phyloP scores from a whole-genome alignment of 2,329 filamentous ascomycete species.

The Phyllosticta citrichinensis region DNA sequence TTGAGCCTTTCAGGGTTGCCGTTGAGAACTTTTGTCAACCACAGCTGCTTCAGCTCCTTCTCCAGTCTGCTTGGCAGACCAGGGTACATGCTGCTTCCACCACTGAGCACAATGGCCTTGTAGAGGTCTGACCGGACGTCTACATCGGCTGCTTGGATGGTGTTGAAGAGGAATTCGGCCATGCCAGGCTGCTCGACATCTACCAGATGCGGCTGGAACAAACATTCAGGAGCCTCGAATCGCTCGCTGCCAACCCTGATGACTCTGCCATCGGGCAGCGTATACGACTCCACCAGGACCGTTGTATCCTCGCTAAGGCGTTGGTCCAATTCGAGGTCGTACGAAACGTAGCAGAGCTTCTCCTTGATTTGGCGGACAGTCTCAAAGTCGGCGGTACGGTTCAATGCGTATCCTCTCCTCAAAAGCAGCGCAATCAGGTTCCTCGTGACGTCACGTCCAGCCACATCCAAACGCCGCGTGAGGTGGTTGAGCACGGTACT shows the following conservation, averaged over 20 bases:
- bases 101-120: slow-evolving; percentile 94
- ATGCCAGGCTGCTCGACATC: slow-evolving; percentile 96
- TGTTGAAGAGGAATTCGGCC: slow-evolving; percentile 97
- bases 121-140: slow-evolving; percentile 89
- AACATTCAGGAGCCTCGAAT: slow-evolving; percentile 94
- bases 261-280: slow-evolving; percentile 87
- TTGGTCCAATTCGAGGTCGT: slow-evolving; percentile 94
- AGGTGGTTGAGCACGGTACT: slow-evolving; percentile 96
- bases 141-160: slow-evolving; percentile 90
- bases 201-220: slow-evolving; percentile 96
- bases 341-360: slow-evolving; percentile 98
- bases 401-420: slow-evolving; percentile 88
- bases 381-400: slow-evolving; percentile 97
- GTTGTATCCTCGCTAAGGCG: slow-evolving; percentile 94
- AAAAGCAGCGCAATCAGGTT: slow-evolving; percentile 93
- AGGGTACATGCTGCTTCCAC: slow-evolving; percentile 98
- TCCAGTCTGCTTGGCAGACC: slow-evolving; percentile 88
- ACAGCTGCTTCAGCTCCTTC: slow-evolving; percentile 98
- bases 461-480: slow-evolving; percentile 86
- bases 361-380: slow-evolving; percentile 99
- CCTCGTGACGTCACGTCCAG: slow-evolving; percentile 93
- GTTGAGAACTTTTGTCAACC: slow-evolving; percentile 82
- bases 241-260: slow-evolving; percentile 94
- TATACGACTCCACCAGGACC: slow-evolving; percentile 94
- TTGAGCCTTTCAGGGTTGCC: slow-evolving; percentile 87